Percentiles rank a stretch among this genome's conserved stretches.
These are phyloP conservation scores for Nidula niveotomentosa DNA, from an alignment of 1,284 basidiomycete genomes.

Conservation along the genomic window DNA sequence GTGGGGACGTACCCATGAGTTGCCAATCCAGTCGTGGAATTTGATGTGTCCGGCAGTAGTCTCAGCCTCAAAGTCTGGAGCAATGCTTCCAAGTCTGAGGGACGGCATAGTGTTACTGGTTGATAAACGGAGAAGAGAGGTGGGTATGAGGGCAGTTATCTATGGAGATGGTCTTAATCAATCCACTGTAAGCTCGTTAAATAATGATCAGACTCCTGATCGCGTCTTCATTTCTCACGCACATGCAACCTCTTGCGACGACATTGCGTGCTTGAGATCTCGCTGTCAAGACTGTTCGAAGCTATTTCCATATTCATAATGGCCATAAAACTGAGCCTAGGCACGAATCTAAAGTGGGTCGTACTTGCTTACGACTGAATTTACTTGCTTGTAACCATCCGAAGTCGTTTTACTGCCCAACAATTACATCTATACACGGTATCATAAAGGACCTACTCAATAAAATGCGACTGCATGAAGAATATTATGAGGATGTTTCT, in stretches of 20 bases:
- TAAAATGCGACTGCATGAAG: slow-evolving; percentile 92
- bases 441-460: slow-evolving; percentile 27
- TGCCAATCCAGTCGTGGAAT: slow-evolving; percentile 91
- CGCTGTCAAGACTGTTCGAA: too few relatives aligned
- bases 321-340: too few relatives aligned
- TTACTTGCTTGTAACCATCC: too few relatives aligned
- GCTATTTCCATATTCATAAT: too few relatives aligned
- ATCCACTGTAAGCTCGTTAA: slow-evolving; percentile 5
- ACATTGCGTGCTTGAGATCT: slow-evolving; percentile 34
- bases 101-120: slow-evolving; percentile 27
- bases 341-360: too few relatives aligned
- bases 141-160: background rate
- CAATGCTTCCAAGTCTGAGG: slow-evolving; percentile 75
- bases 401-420: background rate
- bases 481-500: slow-evolving; percentile 89
- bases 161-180: background rate
- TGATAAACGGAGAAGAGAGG: background rate
- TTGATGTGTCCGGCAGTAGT: slow-evolving; percentile 78
- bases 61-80: slow-evolving; percentile 83
- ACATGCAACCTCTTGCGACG: slow-evolving; percentile 25
- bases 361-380: too few relatives aligned
- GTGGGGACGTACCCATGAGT: slow-evolving; percentile 74
- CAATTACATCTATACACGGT: too few relatives aligned
- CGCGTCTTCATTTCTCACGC: slow-evolving; percentile 40
- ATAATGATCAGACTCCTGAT: slow-evolving; percentile 19